Evolutionary conservation across 1,139 yeast species (phyloP).

Genomic region (Taphrina deformans): DNA sequence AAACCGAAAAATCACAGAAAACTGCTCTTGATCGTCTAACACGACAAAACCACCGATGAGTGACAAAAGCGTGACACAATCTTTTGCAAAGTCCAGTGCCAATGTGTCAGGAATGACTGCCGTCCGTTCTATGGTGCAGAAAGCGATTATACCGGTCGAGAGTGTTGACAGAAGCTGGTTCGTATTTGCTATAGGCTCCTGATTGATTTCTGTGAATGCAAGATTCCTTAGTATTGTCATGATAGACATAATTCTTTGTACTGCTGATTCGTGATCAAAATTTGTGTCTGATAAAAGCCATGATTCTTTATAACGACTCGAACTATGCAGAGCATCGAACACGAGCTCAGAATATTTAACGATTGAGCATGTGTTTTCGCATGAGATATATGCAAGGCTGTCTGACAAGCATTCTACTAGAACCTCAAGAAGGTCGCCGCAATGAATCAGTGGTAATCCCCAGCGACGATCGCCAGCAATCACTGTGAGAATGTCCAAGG

Average conservation of each 20-base stretch:
- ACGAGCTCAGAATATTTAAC: background rate
- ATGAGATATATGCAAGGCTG: background rate
- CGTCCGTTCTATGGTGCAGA: background rate
- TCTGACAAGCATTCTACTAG: conserved; percentile 14
- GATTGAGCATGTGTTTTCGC: background rate
- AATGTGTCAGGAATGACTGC: background rate
- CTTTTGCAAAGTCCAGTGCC: conserved; percentile 11
- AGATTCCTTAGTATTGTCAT: conserved; percentile 22
- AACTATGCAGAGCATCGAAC: background rate
- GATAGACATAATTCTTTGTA: conserved; percentile 18
- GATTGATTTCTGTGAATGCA: conserved; percentile 29
- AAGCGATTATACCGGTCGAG: background rate
- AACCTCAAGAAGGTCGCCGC: conserved; percentile 22
- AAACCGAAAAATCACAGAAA: background rate
- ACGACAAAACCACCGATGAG: background rate
- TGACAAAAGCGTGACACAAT: conserved; percentile 12
- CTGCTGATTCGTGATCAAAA: background rate
- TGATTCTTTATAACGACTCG: background rate
- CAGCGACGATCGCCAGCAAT: conserved; percentile 30
- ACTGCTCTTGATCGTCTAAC: background rate
- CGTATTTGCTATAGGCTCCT: conserved; percentile 14
- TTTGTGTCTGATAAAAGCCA: background rate
- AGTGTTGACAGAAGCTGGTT: background rate
- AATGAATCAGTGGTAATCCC: conserved; percentile 27
- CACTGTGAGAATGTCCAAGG: conserved; percentile 13